Evolutionary conservation across 2,329 filamentous ascomycete genomes (phyloP).

Genomic region (Fusarium sp.): DNA sequence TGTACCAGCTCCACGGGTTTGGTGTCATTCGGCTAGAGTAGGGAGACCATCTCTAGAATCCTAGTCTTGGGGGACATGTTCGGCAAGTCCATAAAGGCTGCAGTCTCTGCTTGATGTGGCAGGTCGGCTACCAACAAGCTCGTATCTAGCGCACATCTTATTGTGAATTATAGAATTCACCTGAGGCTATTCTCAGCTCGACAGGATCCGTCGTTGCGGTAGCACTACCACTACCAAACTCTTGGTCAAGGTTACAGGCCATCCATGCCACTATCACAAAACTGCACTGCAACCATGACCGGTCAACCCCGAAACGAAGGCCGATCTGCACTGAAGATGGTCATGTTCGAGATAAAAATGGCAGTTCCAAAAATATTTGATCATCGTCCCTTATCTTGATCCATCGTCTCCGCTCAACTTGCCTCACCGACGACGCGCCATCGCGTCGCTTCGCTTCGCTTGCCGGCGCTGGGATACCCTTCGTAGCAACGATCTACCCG

Average conservation of each 20-base stretch:
- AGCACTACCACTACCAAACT: not conserved
- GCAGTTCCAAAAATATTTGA: slow-evolving; percentile 34
- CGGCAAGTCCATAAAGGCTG: not conserved
- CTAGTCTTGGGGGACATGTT: not conserved
- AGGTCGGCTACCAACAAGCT: not conserved
- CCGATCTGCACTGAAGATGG: slow-evolving; percentile 17
- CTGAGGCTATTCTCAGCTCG: not conserved
- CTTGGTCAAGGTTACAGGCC: slow-evolving; percentile 11
- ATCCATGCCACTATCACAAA: slow-evolving; percentile 13
- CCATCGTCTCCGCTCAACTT: not conserved
- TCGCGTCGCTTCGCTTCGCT: slow-evolving; percentile 24
- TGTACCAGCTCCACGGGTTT: not conserved
- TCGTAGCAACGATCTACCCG: slow-evolving; percentile 35
- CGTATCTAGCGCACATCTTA: slow-evolving; percentile 8
- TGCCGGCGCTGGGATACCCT: slow-evolving; percentile 21
- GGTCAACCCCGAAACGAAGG: slow-evolving; percentile 1
- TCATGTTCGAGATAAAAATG: slow-evolving; percentile 28
- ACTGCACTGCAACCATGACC: slow-evolving; percentile 2
- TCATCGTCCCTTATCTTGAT: slow-evolving; percentile 20
- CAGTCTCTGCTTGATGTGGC: not conserved
- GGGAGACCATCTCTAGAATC: not conserved
- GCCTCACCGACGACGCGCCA: slow-evolving; percentile 30
- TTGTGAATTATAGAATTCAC: not conserved
- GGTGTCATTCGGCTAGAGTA: not conserved
- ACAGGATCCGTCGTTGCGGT: slow-evolving; percentile 1